Evolutionary conservation across 2,329 filamentous ascomycete species (phyloP).

Genomic region (Aurifilum marmelostoma): DNA sequence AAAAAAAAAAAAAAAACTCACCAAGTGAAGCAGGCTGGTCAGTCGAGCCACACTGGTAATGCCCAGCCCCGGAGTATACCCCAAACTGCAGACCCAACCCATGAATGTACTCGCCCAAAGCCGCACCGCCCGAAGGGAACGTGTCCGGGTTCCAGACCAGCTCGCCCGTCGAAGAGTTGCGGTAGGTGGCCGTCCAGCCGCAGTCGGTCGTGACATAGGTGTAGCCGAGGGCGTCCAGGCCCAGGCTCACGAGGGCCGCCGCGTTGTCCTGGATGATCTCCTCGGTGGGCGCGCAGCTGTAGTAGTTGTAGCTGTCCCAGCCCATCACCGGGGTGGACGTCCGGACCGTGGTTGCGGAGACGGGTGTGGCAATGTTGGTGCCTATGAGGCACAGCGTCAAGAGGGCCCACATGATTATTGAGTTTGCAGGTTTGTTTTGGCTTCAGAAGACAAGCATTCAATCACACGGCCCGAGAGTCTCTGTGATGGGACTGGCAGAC

Average conservation of each 20-base stretch:
- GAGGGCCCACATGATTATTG: background rate
- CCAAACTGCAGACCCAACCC: slow-evolving; percentile 54
- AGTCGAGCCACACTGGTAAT: slow-evolving; percentile 48
- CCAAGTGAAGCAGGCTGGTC: slow-evolving; percentile 49
- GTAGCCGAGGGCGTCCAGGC: slow-evolving; percentile 57
- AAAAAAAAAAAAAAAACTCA: slow-evolving; percentile 30
- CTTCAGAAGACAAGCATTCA: no score
- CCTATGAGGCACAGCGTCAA: background rate
- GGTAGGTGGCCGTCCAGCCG: slow-evolving; percentile 53
- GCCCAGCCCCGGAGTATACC: slow-evolving; percentile 56
- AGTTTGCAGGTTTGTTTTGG: no score
- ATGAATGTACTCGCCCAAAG: slow-evolving; percentile 54
- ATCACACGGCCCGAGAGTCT: background rate
- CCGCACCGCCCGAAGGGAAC: slow-evolving; percentile 55
- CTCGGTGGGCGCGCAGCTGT: slow-evolving; percentile 53
- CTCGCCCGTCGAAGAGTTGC: slow-evolving; percentile 45
- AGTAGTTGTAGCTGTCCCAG: slow-evolving; percentile 65
- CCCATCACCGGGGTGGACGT: slow-evolving; percentile 48
- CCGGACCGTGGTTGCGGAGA: slow-evolving; percentile 24
- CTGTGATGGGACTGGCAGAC: background rate
- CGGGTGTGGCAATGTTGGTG: background rate
- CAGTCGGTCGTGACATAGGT: slow-evolving; percentile 60
- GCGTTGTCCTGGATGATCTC: slow-evolving; percentile 54
- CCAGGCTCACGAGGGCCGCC: slow-evolving; percentile 55
- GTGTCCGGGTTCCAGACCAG: slow-evolving; percentile 53